A percentile compares a stretch with the other conserved stretches of the same genome.
These are phyloP conservation scores for Candida anutae DNA, from an alignment of 1,139 yeast species.

Conservation along the genomic window DNA sequence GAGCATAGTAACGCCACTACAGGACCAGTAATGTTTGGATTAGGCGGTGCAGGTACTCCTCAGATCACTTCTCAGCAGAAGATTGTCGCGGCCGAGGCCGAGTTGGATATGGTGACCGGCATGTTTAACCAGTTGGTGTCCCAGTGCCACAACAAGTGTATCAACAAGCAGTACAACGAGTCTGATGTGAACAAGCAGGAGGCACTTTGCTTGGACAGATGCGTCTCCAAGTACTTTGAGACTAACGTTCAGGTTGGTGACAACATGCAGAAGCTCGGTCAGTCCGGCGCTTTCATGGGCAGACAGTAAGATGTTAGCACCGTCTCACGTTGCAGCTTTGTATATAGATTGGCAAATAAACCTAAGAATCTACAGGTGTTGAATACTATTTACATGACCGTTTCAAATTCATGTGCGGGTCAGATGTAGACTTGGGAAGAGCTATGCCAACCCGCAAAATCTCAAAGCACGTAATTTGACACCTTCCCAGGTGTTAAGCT, in stretches of 20 bases:
- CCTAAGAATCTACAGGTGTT: too few relatives aligned
- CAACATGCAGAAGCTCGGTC: slow-evolving; percentile 72
- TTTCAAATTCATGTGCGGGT: not conserved
- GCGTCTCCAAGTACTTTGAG: slow-evolving; percentile 94
- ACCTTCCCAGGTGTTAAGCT: slow-evolving; percentile 76
- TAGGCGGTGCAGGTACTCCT: slow-evolving; percentile 76
- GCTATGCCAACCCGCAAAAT: slow-evolving; percentile 40
- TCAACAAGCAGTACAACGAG: slow-evolving; percentile 55
- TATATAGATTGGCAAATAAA: slow-evolving; percentile 5
- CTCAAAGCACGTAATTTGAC: slow-evolving; percentile 54
- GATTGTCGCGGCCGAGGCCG: slow-evolving; percentile 75
- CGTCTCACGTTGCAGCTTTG: slow-evolving; percentile 3
- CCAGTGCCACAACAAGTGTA: slow-evolving; percentile 88
- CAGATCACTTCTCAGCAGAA: slow-evolving; percentile 69
- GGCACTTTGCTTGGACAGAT: slow-evolving; percentile 89
- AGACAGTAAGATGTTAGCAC: too few relatives aligned
- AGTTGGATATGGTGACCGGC: slow-evolving; percentile 92
- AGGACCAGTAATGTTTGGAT: slow-evolving; percentile 51
- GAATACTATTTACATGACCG: slow-evolving; percentile 4
- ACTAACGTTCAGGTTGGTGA: slow-evolving; percentile 96
- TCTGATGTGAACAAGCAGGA: slow-evolving; percentile 80
- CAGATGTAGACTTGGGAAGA: not conserved
- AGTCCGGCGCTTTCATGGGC: slow-evolving; percentile 44
- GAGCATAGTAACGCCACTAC: not conserved
- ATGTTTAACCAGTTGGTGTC: slow-evolving; percentile 86